Percentiles rank a stretch among this genome's conserved stretches.
These are phyloP conservation scores for Suhomyces maxii DNA, from an alignment of 1,139 yeast genomes.

Conservation along the genomic window DNA sequence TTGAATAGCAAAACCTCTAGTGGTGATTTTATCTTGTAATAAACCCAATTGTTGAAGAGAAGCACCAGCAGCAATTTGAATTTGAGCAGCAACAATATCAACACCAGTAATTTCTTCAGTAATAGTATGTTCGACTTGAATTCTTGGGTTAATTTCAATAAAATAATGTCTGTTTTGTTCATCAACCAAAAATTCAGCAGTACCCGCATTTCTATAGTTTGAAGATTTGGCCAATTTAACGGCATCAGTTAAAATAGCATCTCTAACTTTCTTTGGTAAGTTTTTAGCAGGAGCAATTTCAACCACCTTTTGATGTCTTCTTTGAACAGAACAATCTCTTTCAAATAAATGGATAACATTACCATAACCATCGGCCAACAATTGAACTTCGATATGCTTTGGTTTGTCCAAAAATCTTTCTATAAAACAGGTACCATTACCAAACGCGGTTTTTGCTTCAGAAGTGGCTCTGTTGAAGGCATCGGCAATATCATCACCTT, in stretches of 20 bases:
- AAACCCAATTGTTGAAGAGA: constrained; percentile 87
- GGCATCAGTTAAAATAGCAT: constrained; percentile 91
- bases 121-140: constrained; percentile 98
- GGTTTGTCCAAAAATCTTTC: constrained; percentile 95
- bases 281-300: constrained; percentile 99
- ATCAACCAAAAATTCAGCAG: constrained; percentile 97
- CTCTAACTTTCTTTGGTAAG: constrained; percentile 76
- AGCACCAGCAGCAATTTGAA: constrained; percentile 99
- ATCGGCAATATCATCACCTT: constrained; percentile 89
- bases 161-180: constrained; percentile 93
- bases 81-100: constrained; percentile 97
- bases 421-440: constrained; percentile 97
- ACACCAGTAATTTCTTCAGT: constrained; percentile 99
- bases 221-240: constrained; percentile 87
- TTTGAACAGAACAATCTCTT: constrained; percentile 98
- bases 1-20: constrained; percentile 97
- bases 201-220: constrained; percentile 95
- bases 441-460: constrained; percentile 93
- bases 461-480: constrained; percentile 93
- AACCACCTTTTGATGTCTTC: constrained; percentile 98
- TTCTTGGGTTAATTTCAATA: constrained; percentile 97
- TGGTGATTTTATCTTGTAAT: constrained; percentile 89
- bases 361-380: constrained; percentile 91
- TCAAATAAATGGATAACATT: constrained; percentile 94
- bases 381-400: constrained; percentile 96